phyloP scores from a whole-genome alignment of 257 asterid genomes.

The Rubia yunnanensis region DNA sequence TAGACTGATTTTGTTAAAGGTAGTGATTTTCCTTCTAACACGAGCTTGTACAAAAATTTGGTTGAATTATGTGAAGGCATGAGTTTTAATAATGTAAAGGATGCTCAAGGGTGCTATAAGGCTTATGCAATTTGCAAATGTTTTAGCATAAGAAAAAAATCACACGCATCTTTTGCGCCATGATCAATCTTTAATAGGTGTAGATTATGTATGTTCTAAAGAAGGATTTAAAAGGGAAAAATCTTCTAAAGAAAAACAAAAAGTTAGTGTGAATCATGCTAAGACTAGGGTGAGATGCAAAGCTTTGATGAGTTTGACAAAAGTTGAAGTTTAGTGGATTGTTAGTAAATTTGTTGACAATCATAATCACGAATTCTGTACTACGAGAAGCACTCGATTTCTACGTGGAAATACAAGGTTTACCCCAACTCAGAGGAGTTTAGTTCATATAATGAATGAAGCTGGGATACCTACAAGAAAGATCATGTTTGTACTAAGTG shows the following conservation, averaged over 20 bases:
- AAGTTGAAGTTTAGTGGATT: neutral
- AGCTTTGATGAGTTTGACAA: neutral
- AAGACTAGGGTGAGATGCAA: neutral
- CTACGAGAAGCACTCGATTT: neutral
- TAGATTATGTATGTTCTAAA: neutral
- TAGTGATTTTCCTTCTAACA: too few species aligned
- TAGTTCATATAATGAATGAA: neutral
- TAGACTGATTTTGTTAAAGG: too few species aligned
- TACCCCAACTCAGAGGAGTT: neutral
- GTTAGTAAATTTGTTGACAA: neutral
- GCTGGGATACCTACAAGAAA: neutral
- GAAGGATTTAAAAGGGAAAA: neutral
- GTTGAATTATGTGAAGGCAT: too few species aligned
- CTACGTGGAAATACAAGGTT: neutral
- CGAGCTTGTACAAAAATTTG: too few species aligned
- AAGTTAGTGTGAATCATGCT: neutral
- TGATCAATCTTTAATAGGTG: neutral
- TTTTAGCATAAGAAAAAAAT: neutral
- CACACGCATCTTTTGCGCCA: neutral
- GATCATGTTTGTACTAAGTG: neutral
- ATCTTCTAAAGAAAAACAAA: neutral
- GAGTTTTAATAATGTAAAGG: too few species aligned
- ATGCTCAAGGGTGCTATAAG: neutral
- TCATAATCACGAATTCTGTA: neutral
- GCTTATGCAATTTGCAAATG: neutral